These are phyloP conservation scores for Myxozyma neotropica DNA, from an alignment of 805 yeast species.

Conservation along the genomic window DNA sequence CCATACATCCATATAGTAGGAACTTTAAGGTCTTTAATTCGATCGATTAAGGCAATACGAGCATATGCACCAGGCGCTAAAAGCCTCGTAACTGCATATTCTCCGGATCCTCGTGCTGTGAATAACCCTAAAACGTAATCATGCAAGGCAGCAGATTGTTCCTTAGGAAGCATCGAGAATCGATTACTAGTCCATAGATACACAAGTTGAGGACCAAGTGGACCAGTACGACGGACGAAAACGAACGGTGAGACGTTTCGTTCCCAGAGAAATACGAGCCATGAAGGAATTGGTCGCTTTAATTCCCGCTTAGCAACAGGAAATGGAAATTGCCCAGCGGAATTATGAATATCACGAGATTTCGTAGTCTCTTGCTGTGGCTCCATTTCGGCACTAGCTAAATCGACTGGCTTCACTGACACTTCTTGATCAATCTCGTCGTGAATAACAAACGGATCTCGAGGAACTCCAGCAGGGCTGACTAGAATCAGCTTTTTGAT, in stretches of 20 bases:
- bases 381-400: background rate
- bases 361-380: constrained; percentile 8
- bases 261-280: constrained; percentile 85
- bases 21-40: constrained; percentile 57
- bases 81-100: constrained; percentile 80
- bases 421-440: constrained; percentile 9
- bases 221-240: constrained; percentile 74
- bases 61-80: constrained; percentile 92
- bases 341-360: constrained; percentile 21
- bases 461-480: constrained; percentile 85
- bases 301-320: constrained; percentile 35
- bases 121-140: constrained; percentile 81
- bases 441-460: constrained; percentile 31
- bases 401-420: background rate
- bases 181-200: constrained; percentile 89
- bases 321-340: constrained; percentile 28
- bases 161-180: constrained; percentile 58
- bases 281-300: constrained; percentile 59
- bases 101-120: constrained; percentile 88
- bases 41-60: constrained; percentile 63
- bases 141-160: constrained; percentile 62
- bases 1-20: constrained; percentile 87
- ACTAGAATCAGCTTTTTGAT: constrained; percentile 73
- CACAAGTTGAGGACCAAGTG: constrained; percentile 79
- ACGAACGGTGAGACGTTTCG: constrained; percentile 83